A percentile compares a stretch with the other conserved stretches of the same genome.
These are phyloP conservation scores for Phytopythium aichiense DNA, from an alignment of 352 stramenopile species.

Conservation along the genomic window DNA sequence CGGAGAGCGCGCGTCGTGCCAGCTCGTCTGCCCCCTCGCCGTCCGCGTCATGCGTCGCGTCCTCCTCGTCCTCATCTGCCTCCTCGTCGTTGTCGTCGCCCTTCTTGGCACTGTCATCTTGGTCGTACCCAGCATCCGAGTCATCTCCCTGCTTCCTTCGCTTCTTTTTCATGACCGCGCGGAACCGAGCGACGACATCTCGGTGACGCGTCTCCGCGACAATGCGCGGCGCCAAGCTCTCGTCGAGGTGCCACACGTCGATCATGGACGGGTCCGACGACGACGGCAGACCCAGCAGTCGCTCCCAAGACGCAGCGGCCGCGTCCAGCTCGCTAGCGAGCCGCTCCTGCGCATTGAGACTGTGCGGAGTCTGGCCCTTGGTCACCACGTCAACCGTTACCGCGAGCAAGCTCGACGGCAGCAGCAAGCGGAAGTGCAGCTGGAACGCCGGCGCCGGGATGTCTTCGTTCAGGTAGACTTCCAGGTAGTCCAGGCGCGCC, in stretches of 20 bases:
- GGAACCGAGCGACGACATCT: constrained; percentile 60
- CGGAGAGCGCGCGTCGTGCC: constrained; percentile 17
- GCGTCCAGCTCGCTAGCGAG: neutral
- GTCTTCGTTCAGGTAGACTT: constrained; percentile 60
- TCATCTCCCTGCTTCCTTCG: constrained; percentile 39
- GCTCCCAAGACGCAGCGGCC: constrained; percentile 37
- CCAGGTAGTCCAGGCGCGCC: constrained; percentile 49
- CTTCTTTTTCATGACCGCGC: constrained; percentile 31
- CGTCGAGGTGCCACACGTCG: constrained; percentile 70
- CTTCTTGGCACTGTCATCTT: constrained; percentile 37
- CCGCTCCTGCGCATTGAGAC: neutral
- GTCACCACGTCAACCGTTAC: constrained; percentile 46
- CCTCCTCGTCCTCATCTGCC: constrained; percentile 52
- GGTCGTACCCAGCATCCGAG: constrained; percentile 32
- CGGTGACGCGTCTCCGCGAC: constrained; percentile 59
- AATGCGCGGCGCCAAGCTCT: constrained; percentile 44
- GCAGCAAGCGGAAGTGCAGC: constrained; percentile 44
- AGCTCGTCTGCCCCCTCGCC: constrained; percentile 39
- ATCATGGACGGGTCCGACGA: constrained; percentile 55
- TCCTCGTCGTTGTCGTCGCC: constrained; percentile 52
- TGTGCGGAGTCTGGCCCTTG: constrained; percentile 15
- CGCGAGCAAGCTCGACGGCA: constrained; percentile 37
- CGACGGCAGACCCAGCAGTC: constrained; percentile 53
- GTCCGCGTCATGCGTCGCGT: constrained; percentile 36
- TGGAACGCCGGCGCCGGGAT: constrained; percentile 37